phyloP scores from a whole-genome alignment of 371 early-diverging fungal species.

The Mortierella polycephala region DNA sequence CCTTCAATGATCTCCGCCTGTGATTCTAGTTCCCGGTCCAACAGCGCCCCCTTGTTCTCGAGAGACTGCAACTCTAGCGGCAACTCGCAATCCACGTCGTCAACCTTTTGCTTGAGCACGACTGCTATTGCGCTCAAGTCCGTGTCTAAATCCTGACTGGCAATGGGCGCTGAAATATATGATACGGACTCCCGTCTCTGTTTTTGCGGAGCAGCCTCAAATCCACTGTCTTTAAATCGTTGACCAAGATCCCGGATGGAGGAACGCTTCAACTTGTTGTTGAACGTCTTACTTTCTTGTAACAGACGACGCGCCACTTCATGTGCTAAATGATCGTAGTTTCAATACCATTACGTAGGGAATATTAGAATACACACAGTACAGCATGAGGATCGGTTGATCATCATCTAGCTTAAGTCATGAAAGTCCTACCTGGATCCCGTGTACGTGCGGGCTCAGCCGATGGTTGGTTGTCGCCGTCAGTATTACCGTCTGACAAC shows the following conservation, averaged over 20 bases:
- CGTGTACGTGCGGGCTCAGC: no score
- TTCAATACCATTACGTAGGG: background rate
- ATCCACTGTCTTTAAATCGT: slow-evolving; percentile 28
- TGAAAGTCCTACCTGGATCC: no score
- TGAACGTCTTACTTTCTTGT: slow-evolving; percentile 33
- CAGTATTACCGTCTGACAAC: background rate
- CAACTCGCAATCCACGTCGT: slow-evolving; percentile 46
- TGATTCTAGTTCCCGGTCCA: slow-evolving; percentile 21
- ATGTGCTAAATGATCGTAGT: slow-evolving; percentile 10
- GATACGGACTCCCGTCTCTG: slow-evolving; percentile 11
- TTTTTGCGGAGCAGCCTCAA: slow-evolving; percentile 12
- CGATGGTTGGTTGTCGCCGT: background rate
- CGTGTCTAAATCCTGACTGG: no score
- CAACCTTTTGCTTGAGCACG: slow-evolving; percentile 23
- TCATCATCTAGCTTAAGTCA: no score
- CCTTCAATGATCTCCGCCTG: slow-evolving; percentile 33
- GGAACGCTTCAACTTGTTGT: slow-evolving; percentile 33
- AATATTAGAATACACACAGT: background rate
- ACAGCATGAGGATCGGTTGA: no score
- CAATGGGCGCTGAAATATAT: slow-evolving; percentile 3
- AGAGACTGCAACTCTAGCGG: slow-evolving; percentile 32
- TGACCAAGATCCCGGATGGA: slow-evolving; percentile 39
- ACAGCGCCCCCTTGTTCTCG: slow-evolving; percentile 19
- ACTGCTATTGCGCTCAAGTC: background rate
- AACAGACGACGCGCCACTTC: slow-evolving; percentile 28